These are phyloP conservation scores for Nicotiana attenuata DNA, from an alignment of 257 asterid genomes.

Conservation along the genomic window DNA sequence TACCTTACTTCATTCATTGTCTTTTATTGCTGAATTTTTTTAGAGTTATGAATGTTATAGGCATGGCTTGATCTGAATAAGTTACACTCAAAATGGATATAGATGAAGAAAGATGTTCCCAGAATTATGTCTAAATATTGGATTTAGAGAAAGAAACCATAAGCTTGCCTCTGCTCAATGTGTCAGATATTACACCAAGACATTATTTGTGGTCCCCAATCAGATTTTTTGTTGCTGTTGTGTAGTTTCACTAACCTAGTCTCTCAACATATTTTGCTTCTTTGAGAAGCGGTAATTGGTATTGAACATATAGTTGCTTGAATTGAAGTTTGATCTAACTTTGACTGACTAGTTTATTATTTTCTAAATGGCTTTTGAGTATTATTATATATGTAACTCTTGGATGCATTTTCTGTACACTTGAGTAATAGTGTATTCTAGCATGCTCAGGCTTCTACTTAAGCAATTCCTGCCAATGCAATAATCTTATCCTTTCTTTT, in stretches of 20 bases:
- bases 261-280: neutral
- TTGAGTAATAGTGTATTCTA: neutral
- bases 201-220: neutral
- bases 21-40: neutral
- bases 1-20: neutral
- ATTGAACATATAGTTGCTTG: neutral
- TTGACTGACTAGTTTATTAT: neutral
- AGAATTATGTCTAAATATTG: slow-evolving; percentile 1
- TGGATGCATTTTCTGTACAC: neutral
- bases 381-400: neutral
- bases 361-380: neutral
- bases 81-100: neutral
- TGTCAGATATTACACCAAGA: neutral
- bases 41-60: neutral
- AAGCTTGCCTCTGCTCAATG: neutral
- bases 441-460: no score
- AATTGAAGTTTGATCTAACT: neutral
- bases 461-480: neutral
- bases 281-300: neutral
- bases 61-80: neutral
- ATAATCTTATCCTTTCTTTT: neutral
- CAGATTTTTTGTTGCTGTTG: neutral
- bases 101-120: neutral
- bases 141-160: neutral
- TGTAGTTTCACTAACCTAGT: neutral